Conservation (phyloP, 371 early-diverging fungal genomes). For the Syncephalastrum sp. region DNA sequence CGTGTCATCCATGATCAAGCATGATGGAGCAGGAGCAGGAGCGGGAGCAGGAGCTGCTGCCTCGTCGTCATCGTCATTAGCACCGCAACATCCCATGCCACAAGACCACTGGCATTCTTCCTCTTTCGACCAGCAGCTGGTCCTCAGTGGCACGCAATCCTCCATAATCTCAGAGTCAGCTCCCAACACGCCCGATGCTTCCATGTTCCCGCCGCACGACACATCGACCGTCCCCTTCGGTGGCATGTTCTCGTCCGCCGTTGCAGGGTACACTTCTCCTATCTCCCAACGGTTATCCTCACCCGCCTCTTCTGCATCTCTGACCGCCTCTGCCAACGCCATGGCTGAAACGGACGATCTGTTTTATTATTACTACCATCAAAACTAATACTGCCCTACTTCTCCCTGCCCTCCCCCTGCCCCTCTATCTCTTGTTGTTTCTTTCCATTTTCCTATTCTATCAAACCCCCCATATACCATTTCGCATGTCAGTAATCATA, state of each 20-base stretch:
- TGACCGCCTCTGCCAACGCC: too few species aligned
- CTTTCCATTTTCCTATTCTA: too few species aligned
- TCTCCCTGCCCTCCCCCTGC: too few species aligned
- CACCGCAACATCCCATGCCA: neutral
- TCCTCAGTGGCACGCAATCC: conserved; percentile 5
- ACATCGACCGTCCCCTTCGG: conserved; percentile 1
- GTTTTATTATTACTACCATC: conserved; percentile 1
- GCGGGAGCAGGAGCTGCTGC: neutral
- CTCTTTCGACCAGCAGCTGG: conserved; percentile 6
- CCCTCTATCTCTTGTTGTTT: too few species aligned
- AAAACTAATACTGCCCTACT: neutral
- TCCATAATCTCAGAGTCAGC: conserved; percentile 18
- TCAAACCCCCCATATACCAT: too few species aligned
- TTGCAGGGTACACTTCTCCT: neutral
- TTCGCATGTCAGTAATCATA: too few species aligned
- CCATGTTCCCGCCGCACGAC: neutral
- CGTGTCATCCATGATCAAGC: too few species aligned
- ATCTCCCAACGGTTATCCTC: conserved; percentile 1
- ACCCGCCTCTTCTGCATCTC: too few species aligned
- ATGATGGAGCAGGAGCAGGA: neutral
- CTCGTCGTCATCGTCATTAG: neutral
- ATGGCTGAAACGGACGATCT: neutral
- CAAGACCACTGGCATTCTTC: too few species aligned
- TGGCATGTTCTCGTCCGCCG: neutral
- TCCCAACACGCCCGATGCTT: conserved; percentile 7